Percentiles rank a stretch among this genome's conserved stretches.
Conservation (phyloP, 208 protist species). For the Leishmania major region DNA sequence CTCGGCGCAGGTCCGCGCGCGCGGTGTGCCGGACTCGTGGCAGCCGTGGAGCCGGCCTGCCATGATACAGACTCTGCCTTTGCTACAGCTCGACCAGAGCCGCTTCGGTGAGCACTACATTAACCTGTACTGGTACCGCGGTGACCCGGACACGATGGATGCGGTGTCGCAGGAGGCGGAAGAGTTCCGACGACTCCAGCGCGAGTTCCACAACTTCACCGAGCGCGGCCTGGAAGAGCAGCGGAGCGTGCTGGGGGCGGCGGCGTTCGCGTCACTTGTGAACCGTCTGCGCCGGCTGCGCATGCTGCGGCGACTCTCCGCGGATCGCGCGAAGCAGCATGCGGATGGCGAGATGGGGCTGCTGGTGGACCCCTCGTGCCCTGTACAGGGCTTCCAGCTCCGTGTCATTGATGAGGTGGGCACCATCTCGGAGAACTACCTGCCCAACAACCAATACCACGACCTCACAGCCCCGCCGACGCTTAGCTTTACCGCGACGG, state of each 20-base stretch:
- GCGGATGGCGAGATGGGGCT: constrained; percentile 61
- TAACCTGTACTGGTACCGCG: constrained; percentile 89
- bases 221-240: constrained; percentile 64
- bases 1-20: constrained; percentile 51
- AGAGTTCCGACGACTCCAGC: constrained; percentile 56
- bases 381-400: constrained; percentile 74
- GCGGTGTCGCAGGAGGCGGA: constrained; percentile 38
- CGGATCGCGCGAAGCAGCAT: constrained; percentile 33
- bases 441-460: constrained; percentile 20
- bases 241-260: constrained; percentile 35
- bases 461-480: constrained; percentile 14
- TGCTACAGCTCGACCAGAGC: constrained; percentile 76
- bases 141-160: constrained; percentile 21
- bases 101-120: constrained; percentile 93
- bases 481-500: constrained; percentile 69
- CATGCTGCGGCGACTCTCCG: constrained; percentile 52
- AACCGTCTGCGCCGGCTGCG: constrained; percentile 42
- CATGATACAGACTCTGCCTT: constrained; percentile 59
- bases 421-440: constrained; percentile 24
- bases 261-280: constrained; percentile 51
- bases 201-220: constrained; percentile 62
- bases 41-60: constrained; percentile 74
- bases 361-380: constrained; percentile 47
- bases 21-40: constrained; percentile 63
- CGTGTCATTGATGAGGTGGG: constrained; percentile 78